Evolutionary conservation across 179 eudicot species (phyloP).

Genomic region (Carnegiea gigantea): DNA sequence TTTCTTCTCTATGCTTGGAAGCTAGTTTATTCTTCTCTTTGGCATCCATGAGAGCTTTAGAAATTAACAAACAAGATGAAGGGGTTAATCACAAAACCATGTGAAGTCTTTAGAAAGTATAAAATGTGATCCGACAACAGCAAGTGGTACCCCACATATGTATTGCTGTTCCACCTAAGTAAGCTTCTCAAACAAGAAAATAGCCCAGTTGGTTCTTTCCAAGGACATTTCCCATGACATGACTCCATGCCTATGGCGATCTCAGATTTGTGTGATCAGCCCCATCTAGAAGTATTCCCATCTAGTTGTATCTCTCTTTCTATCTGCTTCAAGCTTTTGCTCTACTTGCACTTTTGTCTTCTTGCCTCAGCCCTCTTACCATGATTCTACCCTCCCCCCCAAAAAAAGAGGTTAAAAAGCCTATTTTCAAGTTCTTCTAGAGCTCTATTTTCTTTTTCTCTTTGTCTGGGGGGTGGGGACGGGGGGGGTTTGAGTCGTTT

Average conservation of each 20-base stretch:
- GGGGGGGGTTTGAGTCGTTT: too few relatives aligned
- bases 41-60: conserved; percentile 58
- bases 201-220: not conserved
- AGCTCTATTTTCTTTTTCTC: too few relatives aligned
- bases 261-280: not conserved
- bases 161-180: not conserved
- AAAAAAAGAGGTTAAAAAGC: not conserved
- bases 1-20: conserved; percentile 43
- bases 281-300: not conserved
- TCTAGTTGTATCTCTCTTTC: not conserved
- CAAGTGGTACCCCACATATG: not conserved
- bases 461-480: too few relatives aligned
- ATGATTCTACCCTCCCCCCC: not conserved
- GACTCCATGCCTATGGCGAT: not conserved
- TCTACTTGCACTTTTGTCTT: not conserved
- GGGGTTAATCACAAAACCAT: not conserved
- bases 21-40: conserved; percentile 54
- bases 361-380: not conserved
- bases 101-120: not conserved
- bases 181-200: not conserved
- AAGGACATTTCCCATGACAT: not conserved
- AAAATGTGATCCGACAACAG: not conserved
- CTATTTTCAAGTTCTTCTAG: not conserved
- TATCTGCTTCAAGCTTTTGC: too few relatives aligned
- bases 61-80: conserved; percentile 11